phyloP scores from a whole-genome alignment of 192 early-diverging fungal species.

The Backusella psychrophila region DNA sequence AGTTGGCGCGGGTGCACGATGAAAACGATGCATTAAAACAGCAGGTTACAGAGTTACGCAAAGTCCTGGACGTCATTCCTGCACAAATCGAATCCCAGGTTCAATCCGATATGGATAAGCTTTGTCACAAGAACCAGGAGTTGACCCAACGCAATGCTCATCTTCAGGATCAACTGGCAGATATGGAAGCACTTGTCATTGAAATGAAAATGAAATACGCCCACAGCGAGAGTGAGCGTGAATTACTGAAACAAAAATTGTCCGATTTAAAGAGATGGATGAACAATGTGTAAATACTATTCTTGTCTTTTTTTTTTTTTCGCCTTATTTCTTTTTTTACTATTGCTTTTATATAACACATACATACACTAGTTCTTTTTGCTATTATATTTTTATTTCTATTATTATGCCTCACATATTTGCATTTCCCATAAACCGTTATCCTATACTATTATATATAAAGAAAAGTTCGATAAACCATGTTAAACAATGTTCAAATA shows the following conservation, averaged over 20 bases:
- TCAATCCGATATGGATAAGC: slow-evolving; percentile 68
- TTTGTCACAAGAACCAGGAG: slow-evolving; percentile 81
- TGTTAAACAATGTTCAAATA: not conserved
- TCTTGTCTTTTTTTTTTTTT: not conserved
- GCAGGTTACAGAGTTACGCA: slow-evolving; percentile 58
- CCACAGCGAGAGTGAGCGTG: slow-evolving; percentile 80
- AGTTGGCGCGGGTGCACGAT: slow-evolving; percentile 50
- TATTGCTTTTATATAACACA: slow-evolving; percentile 4
- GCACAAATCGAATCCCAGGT: slow-evolving; percentile 57
- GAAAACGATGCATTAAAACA: slow-evolving; percentile 49
- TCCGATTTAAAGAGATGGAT: slow-evolving; percentile 64
- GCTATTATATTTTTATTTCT: not conserved
- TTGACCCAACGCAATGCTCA: slow-evolving; percentile 63
- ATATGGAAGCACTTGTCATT: slow-evolving; percentile 67
- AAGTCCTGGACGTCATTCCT: slow-evolving; percentile 48
- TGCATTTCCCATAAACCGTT: not conserved
- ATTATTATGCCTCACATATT: not conserved
- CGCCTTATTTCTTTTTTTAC: not conserved
- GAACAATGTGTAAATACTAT: slow-evolving; percentile 13
- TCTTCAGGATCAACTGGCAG: slow-evolving; percentile 60
- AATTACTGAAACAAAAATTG: slow-evolving; percentile 61
- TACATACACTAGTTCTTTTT: slow-evolving; percentile 5
- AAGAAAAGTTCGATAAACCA: not conserved
- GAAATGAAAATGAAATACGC: slow-evolving; percentile 80
- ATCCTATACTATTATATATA: slow-evolving; percentile 1